These are phyloP conservation scores for Giardia duodenalis DNA, from an alignment of 208 protist species.

Conservation along the genomic window DNA sequence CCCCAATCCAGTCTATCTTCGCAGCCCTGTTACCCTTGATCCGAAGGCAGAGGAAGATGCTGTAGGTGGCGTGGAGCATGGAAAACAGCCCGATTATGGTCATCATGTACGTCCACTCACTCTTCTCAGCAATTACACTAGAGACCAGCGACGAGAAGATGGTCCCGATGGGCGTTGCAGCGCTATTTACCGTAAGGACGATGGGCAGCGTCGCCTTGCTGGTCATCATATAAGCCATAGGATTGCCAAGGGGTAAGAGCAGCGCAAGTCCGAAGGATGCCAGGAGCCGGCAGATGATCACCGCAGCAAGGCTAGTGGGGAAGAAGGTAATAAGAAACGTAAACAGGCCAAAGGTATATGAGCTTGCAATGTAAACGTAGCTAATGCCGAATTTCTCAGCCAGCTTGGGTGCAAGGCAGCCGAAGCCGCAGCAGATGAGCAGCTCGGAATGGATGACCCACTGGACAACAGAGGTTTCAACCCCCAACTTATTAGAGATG, in stretches of 20 bases:
- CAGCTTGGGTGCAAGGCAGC: neutral
- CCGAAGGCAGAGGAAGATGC: neutral
- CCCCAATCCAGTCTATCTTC: neutral
- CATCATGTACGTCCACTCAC: neutral
- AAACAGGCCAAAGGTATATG: neutral
- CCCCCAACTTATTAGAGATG: neutral
- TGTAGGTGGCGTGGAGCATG: neutral
- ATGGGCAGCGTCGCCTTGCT: neutral
- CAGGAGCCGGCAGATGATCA: neutral
- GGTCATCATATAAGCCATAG: neutral
- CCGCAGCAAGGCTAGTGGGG: neutral
- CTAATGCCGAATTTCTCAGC: neutral
- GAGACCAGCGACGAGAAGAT: neutral
- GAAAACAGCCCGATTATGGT: neutral
- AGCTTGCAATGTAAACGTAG: neutral
- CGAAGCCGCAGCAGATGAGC: neutral
- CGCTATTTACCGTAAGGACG: neutral
- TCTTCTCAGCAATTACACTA: neutral
- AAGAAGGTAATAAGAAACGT: neutral
- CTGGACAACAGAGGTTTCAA: neutral
- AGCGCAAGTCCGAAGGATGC: neutral
- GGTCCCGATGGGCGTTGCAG: neutral
- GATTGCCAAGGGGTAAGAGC: neutral
- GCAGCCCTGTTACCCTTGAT: neutral
- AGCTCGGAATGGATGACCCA: neutral